Base-by-base conservation (phyloP, 2,329 filamentous ascomycete species). In the Penicillium sp. region DNA sequence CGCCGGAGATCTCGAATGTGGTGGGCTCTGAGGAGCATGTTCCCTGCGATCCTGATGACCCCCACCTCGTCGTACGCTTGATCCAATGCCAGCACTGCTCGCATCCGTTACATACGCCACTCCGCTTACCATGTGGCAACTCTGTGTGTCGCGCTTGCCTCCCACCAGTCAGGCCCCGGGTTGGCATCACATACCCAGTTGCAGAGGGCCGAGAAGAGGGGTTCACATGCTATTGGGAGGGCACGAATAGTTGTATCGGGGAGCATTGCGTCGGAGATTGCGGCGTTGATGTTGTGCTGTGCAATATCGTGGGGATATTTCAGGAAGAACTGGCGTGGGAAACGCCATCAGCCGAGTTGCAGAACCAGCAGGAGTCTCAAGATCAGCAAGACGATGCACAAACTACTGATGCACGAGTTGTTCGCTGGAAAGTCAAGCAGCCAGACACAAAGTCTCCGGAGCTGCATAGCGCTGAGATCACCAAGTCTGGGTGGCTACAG, bases 201-300 rank as follows among this genome's bases (percentile, higher is more conserved):
- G 80, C 80, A 1, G 81, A 85, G 6, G 84, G 82, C 39, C 82
- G 90, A 36, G 76, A 84, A 38, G 78, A 84, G 61, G 89, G 86
- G 0, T 89, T 95, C 63, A 73, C 70, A n/a, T 96, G 92, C 65
- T 88, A 88, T 0, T 86, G 66, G 67, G 55, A 58, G 36, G 56
- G 53, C 29, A 59, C 51, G 1, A 43, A 70, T 8, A 78, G 79
- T 2, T 95, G 90, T 62, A 73, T 71, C 13, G 80, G 79, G 54
- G 87, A 91, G 51, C 92, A 96, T 73, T 85, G 90, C 0, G 65
- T 86, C 16, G 87, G 81, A 3, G 91, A 95, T 64, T 95, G 89
- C 71, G 83, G 81, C 43, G 74, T 86, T 7, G 90, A 96, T 73
- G 87, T 95, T 34, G 85, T 86, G 1, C 72, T 95, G 54, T 84